Evolutionary conservation across 73 alveolate genomes (phyloP).

Genomic region (Vitrella brassicaformis): DNA sequence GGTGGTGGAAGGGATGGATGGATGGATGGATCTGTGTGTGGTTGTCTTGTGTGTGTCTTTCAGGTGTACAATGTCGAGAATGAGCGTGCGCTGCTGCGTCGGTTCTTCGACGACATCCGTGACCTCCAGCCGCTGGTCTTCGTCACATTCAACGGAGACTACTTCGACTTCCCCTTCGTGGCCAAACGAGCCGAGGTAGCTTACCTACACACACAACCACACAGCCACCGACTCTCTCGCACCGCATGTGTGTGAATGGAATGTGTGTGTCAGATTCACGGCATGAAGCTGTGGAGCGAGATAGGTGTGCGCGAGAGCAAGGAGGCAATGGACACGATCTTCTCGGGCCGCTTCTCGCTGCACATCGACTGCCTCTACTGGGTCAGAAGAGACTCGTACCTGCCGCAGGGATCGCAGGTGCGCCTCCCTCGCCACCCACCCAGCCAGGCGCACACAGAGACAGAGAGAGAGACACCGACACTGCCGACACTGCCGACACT

Average conservation of each 20-base stretch:
- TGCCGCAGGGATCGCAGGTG: neutral
- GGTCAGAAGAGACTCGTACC: constrained; percentile 98
- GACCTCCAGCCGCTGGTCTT: constrained; percentile 54
- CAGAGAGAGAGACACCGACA: too few species aligned
- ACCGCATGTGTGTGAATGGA: too few species aligned
- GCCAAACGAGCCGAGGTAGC: constrained; percentile 55
- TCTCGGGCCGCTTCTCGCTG: constrained; percentile 63
- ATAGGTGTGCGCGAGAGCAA: constrained; percentile 69
- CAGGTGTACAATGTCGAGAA: constrained; percentile 70
- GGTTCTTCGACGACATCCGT: constrained; percentile 69
- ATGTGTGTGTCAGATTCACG: constrained; percentile 40
- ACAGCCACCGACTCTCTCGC: too few species aligned
- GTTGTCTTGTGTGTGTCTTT: too few species aligned
- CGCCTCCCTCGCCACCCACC: too few species aligned
- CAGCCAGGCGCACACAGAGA: too few species aligned
- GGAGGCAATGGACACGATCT: constrained; percentile 53
- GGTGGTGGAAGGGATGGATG: neutral
- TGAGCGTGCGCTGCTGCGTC: constrained; percentile 60
- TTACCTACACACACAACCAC: neutral
- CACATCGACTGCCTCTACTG: constrained; percentile 99
- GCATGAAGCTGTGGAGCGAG: constrained; percentile 76
- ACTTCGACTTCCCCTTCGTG: constrained; percentile 95
- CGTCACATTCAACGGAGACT: constrained; percentile 95
- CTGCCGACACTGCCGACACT: too few species aligned
- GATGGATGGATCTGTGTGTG: neutral